A percentile compares a stretch with the other conserved stretches of the same genome.
Evolutionary conservation across 495 filamentous ascomycete genomes (phyloP).

Genomic region (Penicillium paxilli): DNA sequence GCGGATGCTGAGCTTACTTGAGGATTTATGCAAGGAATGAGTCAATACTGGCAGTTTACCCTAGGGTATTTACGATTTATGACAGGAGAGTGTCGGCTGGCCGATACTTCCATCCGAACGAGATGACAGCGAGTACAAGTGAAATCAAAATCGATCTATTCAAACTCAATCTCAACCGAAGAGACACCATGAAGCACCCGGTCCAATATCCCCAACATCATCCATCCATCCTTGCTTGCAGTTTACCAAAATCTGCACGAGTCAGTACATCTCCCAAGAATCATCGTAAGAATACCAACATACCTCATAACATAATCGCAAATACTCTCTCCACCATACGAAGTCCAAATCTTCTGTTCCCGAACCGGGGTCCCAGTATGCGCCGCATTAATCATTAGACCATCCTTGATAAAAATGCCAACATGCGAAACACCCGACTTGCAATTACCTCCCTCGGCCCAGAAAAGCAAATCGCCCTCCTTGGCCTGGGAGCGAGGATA

Average conservation of each 20-base stretch:
- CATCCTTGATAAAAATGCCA: conserved; percentile 17
- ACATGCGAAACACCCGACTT: conserved; percentile 12
- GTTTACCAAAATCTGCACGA: not conserved
- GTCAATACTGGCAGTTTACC: no score
- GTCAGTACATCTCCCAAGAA: not conserved
- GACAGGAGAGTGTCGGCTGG: not conserved
- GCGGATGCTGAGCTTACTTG: conserved; percentile 61
- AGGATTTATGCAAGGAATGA: conserved; percentile 59
- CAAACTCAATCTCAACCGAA: not conserved
- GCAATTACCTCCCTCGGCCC: conserved; percentile 17
- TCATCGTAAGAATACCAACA: not conserved
- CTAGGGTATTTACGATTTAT: no score
- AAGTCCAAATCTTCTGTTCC: conserved; percentile 22
- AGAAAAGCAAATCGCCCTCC: conserved; percentile 19
- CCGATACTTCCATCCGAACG: not conserved
- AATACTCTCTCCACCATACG: conserved; percentile 19
- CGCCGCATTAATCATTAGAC: conserved; percentile 20
- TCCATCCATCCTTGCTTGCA: no score
- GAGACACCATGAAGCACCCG: not conserved
- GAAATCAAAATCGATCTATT: not conserved
- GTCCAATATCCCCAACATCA: no score
- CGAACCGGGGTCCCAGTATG: conserved; percentile 17
- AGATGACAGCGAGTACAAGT: not conserved
- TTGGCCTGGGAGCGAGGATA: conserved; percentile 11
- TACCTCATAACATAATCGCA: conserved; percentile 20